Percentiles rank a stretch among this genome's conserved stretches.
These are phyloP conservation scores for Triticum dicoccoides DNA, from an alignment of 176 grass and related monocot species.

Conservation along the genomic window DNA sequence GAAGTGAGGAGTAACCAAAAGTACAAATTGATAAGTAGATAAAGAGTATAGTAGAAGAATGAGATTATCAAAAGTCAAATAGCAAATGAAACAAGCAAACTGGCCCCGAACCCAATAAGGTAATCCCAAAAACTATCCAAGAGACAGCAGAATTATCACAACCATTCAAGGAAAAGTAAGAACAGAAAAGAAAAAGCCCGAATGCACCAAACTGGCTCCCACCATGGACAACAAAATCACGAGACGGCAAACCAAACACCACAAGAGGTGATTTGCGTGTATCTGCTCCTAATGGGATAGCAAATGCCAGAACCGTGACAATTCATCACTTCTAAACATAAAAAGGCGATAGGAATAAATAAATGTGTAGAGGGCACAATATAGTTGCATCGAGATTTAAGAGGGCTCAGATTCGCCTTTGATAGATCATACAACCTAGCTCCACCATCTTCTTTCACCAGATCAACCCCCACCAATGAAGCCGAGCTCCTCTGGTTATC, in stretches of 20 bases:
- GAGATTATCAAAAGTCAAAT: neutral
- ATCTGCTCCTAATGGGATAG: too few relatives aligned
- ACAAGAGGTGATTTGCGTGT: neutral
- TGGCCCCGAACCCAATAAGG: neutral
- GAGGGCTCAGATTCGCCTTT: slow-evolving; percentile 34
- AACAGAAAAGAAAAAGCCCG: neutral
- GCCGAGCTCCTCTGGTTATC: slow-evolving; percentile 14
- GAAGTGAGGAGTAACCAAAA: too few relatives aligned
- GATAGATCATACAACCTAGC: neutral
- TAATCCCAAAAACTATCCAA: neutral
- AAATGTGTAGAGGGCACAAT: too few relatives aligned
- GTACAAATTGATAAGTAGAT: too few relatives aligned
- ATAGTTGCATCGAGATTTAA: neutral
- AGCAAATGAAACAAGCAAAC: neutral
- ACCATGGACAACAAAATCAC: too few relatives aligned
- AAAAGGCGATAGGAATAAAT: too few relatives aligned
- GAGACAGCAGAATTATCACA: neutral
- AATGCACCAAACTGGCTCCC: too few relatives aligned
- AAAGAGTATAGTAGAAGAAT: too few relatives aligned
- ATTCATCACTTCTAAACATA: too few relatives aligned
- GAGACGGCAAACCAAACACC: too few relatives aligned
- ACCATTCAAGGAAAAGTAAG: neutral
- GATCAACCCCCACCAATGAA: neutral
- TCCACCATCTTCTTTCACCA: neutral
- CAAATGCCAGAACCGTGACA: too few relatives aligned